A percentile compares a stretch with the other conserved stretches of the same genome.
Conservation (phyloP, 2,329 filamentous ascomycete genomes). For the Hypomyces perniciosus region DNA sequence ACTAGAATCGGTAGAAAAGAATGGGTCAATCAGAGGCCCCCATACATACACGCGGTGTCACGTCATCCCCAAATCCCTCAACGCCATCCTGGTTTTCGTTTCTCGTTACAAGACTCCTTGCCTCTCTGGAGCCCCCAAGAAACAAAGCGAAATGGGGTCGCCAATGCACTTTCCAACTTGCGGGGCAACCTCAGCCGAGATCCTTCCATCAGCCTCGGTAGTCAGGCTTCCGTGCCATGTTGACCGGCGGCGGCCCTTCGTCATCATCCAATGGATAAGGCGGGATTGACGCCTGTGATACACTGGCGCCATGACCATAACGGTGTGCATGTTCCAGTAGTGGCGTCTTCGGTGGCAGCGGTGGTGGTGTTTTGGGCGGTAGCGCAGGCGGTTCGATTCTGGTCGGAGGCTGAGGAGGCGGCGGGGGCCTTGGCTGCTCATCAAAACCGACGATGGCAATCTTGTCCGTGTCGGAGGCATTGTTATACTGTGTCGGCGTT, state of each 20-base stretch:
- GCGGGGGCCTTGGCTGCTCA: constrained; percentile 43
- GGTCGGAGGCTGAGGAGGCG: constrained; percentile 22
- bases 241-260: constrained; percentile 75
- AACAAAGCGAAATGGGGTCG: too few species aligned
- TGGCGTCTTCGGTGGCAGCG: constrained; percentile 72
- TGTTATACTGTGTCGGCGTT: constrained; percentile 53
- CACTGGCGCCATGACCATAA: constrained; percentile 24
- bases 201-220: constrained; percentile 43
- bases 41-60: too few species aligned
- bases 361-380: constrained; percentile 74
- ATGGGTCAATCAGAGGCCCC: too few species aligned
- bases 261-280: constrained; percentile 79
- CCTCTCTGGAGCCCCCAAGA: too few species aligned
- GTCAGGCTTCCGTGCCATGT: constrained; percentile 79
- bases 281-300: constrained; percentile 38
- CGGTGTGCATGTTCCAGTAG: constrained; percentile 44
- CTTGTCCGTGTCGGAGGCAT: constrained; percentile 57
- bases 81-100: too few species aligned
- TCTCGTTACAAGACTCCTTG: background rate
- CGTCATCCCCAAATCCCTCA: too few species aligned
- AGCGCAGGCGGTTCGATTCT: constrained; percentile 61
- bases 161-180: background rate
- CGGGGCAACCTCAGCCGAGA: background rate
- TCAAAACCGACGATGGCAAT: constrained; percentile 58
- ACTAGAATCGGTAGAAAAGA: too few species aligned